Evolutionary conservation across 1,284 basidiomycete genomes (phyloP).

Genomic region (Amylostereum areolatum): DNA sequence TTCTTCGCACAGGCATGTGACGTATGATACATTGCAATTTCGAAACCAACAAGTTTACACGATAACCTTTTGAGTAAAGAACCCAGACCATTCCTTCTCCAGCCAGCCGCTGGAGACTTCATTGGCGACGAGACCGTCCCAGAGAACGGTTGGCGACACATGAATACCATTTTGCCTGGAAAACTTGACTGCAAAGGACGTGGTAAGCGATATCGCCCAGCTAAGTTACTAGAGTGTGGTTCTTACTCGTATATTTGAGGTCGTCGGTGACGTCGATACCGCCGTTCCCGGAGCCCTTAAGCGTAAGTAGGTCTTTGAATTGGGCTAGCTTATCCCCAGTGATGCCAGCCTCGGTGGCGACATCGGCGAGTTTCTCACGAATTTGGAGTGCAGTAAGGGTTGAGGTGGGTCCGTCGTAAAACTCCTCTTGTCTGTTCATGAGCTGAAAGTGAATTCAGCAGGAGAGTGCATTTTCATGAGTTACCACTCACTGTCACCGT

Average conservation of each 20-base stretch:
- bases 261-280: slow-evolving; percentile 77
- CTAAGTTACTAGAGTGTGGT: slow-evolving; percentile 1
- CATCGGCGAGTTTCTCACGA: slow-evolving; percentile 64
- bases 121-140: slow-evolving; percentile 78
- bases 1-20: no score
- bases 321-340: slow-evolving; percentile 38
- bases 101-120: slow-evolving; percentile 84
- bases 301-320: slow-evolving; percentile 59
- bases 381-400: slow-evolving; percentile 68
- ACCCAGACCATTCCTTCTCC: slow-evolving; percentile 81
- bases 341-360: slow-evolving; percentile 45
- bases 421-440: slow-evolving; percentile 71
- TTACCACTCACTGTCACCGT: slow-evolving; percentile 50
- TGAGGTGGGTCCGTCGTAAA: slow-evolving; percentile 74
- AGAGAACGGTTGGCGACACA: slow-evolving; percentile 84
- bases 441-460: slow-evolving; percentile 37
- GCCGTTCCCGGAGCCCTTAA: slow-evolving; percentile 66
- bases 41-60: slow-evolving; percentile 20
- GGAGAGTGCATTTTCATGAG: slow-evolving; percentile 8
- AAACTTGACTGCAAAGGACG: slow-evolving; percentile 63
- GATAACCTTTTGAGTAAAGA: slow-evolving; percentile 61
- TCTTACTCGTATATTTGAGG: slow-evolving; percentile 77
- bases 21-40: no score
- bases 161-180: slow-evolving; percentile 90
- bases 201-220: background rate